Base-by-base conservation (phyloP, 495 filamentous ascomycete species). In the Schizothecium vesticola region DNA sequence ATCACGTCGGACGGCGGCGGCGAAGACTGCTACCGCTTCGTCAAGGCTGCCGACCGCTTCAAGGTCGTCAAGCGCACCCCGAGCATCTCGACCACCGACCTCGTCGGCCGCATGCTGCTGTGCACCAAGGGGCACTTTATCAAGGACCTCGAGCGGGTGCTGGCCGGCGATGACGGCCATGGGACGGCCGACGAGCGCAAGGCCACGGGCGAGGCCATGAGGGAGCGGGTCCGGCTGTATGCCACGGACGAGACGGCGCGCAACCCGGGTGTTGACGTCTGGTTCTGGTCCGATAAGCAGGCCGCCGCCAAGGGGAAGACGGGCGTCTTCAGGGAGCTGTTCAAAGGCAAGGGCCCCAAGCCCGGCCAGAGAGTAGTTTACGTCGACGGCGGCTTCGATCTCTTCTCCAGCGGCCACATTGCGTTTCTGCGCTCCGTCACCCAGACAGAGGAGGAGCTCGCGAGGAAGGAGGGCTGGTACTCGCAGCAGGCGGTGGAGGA, bases 331-430 rank as follows among this genome's bases (percentile, higher is more conserved):
- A 80, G 81, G 64, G 80, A 78, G 33, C 66, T 97, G 36, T 87
- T 96, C 12, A 75, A 82, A 24, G 95, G 95, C 1, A 81, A 84
- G 31, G 78, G 80, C 0, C 90, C 90, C 0, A 85, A 84, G 68
- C 87, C 88, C 0, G 94, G 91, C 0, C 94, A 98, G 78, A 84
- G 91, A 4, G 84, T 98, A 23, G 89, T 97, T 26, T 98, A 98
- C 78, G 93, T 98, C 56, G 95, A 97, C 70, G 95, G 95, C 10
- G 94, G 93, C 0, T 99, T 97, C 73, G 95, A 99, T 75, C 87
- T 99, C 21, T 99, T 99, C 81, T 96, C 92, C 8, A 94, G 91
- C 58, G 95, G 95, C 0, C 95, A 99, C 71, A 97, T 98, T 72
- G 93, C 95, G 75, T 98, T 99, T 70, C 84, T 99, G 63, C 87